A percentile compares a stretch with the other conserved stretches of the same genome.
Conservation (phyloP, 331 rosid species). For the Malus hybrid region DNA sequence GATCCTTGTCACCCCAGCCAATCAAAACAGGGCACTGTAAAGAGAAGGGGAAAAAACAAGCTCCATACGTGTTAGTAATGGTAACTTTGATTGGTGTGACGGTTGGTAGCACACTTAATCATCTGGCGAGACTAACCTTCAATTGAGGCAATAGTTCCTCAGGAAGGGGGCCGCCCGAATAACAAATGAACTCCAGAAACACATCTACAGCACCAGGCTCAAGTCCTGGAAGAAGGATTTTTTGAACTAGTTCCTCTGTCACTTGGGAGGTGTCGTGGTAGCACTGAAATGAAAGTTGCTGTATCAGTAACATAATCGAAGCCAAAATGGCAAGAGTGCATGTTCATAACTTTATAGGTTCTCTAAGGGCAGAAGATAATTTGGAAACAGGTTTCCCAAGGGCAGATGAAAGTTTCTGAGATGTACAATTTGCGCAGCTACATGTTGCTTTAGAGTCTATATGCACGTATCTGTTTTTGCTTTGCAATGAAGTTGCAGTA, state of each 20-base stretch:
- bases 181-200: constrained; percentile 90
- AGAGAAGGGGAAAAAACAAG: neutral
- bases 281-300: constrained; percentile 49
- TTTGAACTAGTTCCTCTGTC: constrained; percentile 76
- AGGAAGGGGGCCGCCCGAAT: constrained; percentile 96
- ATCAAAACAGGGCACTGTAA: constrained; percentile 83
- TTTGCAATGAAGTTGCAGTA: too few relatives aligned
- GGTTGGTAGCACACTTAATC: neutral
- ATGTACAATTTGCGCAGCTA: too few relatives aligned
- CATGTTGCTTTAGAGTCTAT: neutral
- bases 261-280: constrained; percentile 85
- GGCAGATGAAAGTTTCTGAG: too few relatives aligned
- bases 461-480: neutral
- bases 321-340: neutral
- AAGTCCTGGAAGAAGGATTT: constrained; percentile 84
- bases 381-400: too few relatives aligned
- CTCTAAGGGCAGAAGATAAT: neutral
- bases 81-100: neutral
- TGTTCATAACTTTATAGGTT: neutral
- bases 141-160: constrained; percentile 84
- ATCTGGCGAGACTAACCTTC: constrained; percentile 39
- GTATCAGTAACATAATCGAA: constrained; percentile 6
- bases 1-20: constrained; percentile 99
- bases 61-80: neutral
- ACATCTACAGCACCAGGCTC: constrained; percentile 92